Base-by-base conservation (phyloP, 1,284 basidiomycete genomes). In the Amylostereum chailletii region DNA sequence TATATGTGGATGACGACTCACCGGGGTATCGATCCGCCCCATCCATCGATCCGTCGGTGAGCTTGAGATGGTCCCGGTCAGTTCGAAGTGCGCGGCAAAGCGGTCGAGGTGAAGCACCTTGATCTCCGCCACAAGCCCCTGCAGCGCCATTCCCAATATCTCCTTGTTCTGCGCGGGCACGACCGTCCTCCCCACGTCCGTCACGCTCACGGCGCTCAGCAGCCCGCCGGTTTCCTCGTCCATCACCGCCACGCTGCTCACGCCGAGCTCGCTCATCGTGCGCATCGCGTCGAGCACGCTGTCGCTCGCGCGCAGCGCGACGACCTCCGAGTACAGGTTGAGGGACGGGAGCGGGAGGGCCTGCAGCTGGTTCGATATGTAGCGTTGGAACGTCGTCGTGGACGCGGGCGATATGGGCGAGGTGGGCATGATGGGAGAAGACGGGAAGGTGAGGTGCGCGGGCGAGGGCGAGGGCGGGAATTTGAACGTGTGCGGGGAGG, bases 231-330 rank as follows among this genome's bases (percentile, higher is more conserved):
- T 69, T 33, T 78, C 79, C 48, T 84, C 82, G 45, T 86, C 81
- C 3, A 86, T 61, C 5, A 89, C 81, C 26, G 86, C 86, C 44
- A 88, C 69, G 56, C 82, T 86, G 61, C 86, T 86, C 36, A 89
- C 85, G 26, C 86, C 86, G 60, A 83, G 75, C 54, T 86, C 83
- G 58, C 83, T 86, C 86, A 89, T 88, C 32, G 84, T 68, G 51
- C 70, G 76, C 86, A 89, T 89, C 3, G 85, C 85, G 62, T 87
- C 81, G 34, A 88, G 67, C 19, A 88, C 80, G 26, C 72, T 71
- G 3, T 76, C 75, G 19, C 68, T 71, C 39, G 82, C 76, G 5
- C 71, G 71, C 6, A 77, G 66, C 3, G 81, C 74, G 7, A 88
- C 68, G 11, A 89, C 81, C 1, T 77, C 72, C 3, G 71, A 58